Evolutionary conservation across 2,329 filamentous ascomycete genomes (phyloP).

Genomic region (Colletotrichum nymphaeae): DNA sequence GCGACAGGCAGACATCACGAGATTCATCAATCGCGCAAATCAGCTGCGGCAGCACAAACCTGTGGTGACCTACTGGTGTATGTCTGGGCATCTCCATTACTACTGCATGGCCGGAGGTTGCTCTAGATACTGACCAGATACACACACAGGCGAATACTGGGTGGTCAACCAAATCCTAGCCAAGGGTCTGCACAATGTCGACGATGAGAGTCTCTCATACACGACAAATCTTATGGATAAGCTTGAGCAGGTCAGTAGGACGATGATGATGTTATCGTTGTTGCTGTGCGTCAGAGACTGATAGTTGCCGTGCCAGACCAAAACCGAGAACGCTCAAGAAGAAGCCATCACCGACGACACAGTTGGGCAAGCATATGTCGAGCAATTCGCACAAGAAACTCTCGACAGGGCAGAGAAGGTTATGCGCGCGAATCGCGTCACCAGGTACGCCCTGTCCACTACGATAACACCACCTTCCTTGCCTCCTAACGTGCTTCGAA

Average conservation of each 20-base stretch:
- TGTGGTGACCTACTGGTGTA: conserved; percentile 95
- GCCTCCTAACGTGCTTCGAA: not conserved
- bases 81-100: conserved; percentile 47
- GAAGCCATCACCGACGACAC: conserved; percentile 88
- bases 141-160: conserved; percentile 81
- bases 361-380: conserved; percentile 90
- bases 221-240: conserved; percentile 90
- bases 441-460: conserved; percentile 53
- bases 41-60: conserved; percentile 90
- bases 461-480: not conserved
- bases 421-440: conserved; percentile 84
- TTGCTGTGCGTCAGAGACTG: conserved; percentile 7
- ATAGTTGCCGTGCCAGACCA: conserved; percentile 61
- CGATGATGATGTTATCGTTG: too few relatives aligned
- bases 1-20: conserved; percentile 83
- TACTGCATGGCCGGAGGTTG: not conserved
- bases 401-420: conserved; percentile 87
- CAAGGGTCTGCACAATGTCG: conserved; percentile 80
- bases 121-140: not conserved
- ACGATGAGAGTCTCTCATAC: conserved; percentile 83
- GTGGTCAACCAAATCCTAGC: conserved; percentile 91
- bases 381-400: conserved; percentile 92
- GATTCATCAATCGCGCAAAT: conserved; percentile 84
- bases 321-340: conserved; percentile 78
- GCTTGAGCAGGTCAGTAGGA: conserved; percentile 76